Evolutionary conservation across 768 basidiomycete species (phyloP), one percentile per base, ranked within the genome.

Genomic region (Kwoniella newhampshirensis): DNA sequence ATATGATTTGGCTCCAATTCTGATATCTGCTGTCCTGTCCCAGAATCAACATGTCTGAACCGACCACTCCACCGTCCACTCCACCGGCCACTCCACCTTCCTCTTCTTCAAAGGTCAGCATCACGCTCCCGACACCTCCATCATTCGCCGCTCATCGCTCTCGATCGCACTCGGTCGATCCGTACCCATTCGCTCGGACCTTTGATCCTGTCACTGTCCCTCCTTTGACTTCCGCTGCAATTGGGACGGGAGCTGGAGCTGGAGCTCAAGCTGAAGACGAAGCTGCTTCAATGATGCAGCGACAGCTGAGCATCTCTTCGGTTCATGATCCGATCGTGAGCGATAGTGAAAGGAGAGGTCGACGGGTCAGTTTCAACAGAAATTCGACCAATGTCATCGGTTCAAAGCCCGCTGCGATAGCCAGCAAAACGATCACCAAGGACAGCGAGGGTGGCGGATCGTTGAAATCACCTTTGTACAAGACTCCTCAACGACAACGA

Each of bases 41-140:
- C 32, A 32, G 28, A 8, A 28, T 30, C 50, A 27, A 26, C 27
- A 51, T 51, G 50, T 51, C 50, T n/a, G n/a, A n/a, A 39, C 39
- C 50, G 6, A 36, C 17, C 2, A 21, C 17, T 51, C 35, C 50
- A 27, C 18, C 47, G 27, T 23, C 44, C 23, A 28, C 44, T 4
- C 28, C 47, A 13, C 32, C 32, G 13, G 7, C 6, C 32, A 32
- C 44, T 28, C 25, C 44, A 26, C 36, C 47, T n/a, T 32, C 47
- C 30, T 37, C 47, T 18, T 25, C 35, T 35, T 35, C 47, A 2
- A 21, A 52, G 2, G 43, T 63, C 39, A 32, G 43, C 27, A 15
- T 67, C n/a, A 67, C 65, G 6, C 51, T 67, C 9, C 68, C 68
- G 12, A 70, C 65, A n/a, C 65, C 65, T 23, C 65, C 68, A 1